Percentiles rank a stretch among this genome's conserved stretches.
phyloP scores from a whole-genome alignment of 345 rosid species.

The Hibiscus syriacus region DNA sequence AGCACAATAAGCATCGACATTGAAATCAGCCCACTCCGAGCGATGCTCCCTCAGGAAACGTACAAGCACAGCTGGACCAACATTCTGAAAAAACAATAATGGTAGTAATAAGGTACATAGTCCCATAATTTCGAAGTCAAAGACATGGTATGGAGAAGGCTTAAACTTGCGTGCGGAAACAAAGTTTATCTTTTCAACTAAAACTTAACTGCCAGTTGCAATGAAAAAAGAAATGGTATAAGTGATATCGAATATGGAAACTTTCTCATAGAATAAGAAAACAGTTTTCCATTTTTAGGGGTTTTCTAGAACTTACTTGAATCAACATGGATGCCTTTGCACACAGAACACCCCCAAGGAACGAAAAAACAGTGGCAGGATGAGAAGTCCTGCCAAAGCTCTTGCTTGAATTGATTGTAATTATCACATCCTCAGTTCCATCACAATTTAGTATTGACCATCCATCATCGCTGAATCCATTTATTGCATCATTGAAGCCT shows the following conservation, averaged over 20 bases:
- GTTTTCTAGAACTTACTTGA: constrained; percentile 22
- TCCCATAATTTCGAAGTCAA: background rate
- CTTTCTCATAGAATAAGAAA: background rate
- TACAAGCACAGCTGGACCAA: constrained; percentile 87
- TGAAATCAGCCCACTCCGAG: constrained; percentile 98
- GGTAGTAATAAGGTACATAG: background rate
- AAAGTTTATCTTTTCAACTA: background rate
- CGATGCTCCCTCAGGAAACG: constrained; percentile 97
- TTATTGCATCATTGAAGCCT: constrained; percentile 72
- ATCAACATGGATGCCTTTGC: constrained; percentile 98
- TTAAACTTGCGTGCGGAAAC: no score
- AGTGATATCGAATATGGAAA: background rate
- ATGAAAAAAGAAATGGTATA: background rate
- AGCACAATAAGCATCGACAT: constrained; percentile 94
- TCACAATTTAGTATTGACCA: constrained; percentile 81
- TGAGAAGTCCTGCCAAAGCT: constrained; percentile 38
- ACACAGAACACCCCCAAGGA: constrained; percentile 88
- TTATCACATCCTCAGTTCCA: constrained; percentile 88
- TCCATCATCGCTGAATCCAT: constrained; percentile 92
- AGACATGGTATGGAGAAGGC: background rate
- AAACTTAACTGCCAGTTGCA: background rate
- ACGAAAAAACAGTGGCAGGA: constrained; percentile 46
- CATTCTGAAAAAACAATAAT: constrained; percentile 56
- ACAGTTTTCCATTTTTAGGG: background rate
- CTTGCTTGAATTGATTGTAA: constrained; percentile 71